Base-by-base conservation (phyloP, 2,329 filamentous ascomycete genomes). In the Hirsutella rhossiliensis region DNA sequence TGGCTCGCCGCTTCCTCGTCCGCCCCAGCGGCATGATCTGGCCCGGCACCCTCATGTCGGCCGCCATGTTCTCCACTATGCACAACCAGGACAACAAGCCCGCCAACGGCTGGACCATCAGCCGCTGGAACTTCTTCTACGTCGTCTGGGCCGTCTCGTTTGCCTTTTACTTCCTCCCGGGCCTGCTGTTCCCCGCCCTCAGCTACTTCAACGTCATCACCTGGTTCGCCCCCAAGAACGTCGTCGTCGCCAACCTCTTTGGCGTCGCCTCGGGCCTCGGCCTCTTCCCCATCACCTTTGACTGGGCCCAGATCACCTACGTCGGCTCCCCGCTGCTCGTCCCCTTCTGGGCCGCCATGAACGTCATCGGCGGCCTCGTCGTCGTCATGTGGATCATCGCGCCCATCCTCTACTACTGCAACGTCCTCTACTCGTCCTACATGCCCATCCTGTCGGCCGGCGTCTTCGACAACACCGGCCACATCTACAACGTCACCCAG, bases 191-290 rank as follows among this genome's bases (percentile, higher is more conserved):
- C 68, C 86, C 86, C 7, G 87, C 85, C 1, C 69, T 94, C 53
- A 90, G 84, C 62, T 92, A 90, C 62, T 94, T 94, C 69, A 94
- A 81, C 59, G 82, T 90, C 49, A 70, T 94, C 46, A 94, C 87
- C 13, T 94, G 86, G 87, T 85, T 89, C 60, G 84, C 84, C 3
- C 87, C 87, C 0, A 80, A 87, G 51, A 94, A 83, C 52, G 83
- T 92, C n/a, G 79, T 94, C 3, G 68, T 94, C 38, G 83, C 87
- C 28, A 94, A 94, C 59, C 67, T 94, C 50, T 94, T 94, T 56
- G 87, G 87, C 15, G 83, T 90, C 15, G 76, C 80, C n/a, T 90
- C 87, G 2, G 87, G 87, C 3, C 72, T 94, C 13, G 87, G 87
- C 1, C 65, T 94, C 30, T 87, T 94, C 48, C 87, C 87, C 0